phyloP scores from a whole-genome alignment of 176 grass and related monocot species.

The Carex cristatella region DNA sequence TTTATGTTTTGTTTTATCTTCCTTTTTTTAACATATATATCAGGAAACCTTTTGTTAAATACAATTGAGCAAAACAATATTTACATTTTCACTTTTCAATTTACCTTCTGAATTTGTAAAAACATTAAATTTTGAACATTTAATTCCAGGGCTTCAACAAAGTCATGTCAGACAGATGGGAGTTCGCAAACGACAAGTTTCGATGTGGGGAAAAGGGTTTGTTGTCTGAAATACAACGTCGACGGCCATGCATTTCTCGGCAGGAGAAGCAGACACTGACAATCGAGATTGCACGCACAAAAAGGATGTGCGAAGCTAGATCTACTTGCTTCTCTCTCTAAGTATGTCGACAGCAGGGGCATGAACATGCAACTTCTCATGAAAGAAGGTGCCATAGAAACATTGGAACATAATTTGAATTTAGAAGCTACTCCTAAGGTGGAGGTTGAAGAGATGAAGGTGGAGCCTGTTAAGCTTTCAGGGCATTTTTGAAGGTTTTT shows the following conservation, averaged over 20 bases:
- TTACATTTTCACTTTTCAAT: not conserved
- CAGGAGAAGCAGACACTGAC: slow-evolving; percentile 50
- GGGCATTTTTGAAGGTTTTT: slow-evolving; percentile 40
- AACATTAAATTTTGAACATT: not conserved
- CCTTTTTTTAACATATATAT: not conserved
- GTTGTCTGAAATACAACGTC: slow-evolving; percentile 52
- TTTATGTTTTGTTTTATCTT: not conserved
- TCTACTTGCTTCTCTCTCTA: slow-evolving; percentile 66
- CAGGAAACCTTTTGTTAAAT: not conserved
- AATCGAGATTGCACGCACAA: slow-evolving; percentile 45
- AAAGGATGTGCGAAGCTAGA: slow-evolving; percentile 42
- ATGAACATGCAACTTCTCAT: slow-evolving; percentile 50
- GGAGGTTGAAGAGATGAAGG: slow-evolving; percentile 4
- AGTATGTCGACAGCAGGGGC: slow-evolving; percentile 51
- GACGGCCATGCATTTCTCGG: slow-evolving; percentile 25
- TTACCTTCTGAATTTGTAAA: not conserved
- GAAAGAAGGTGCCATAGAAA: slow-evolving; percentile 19
- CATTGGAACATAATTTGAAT: not conserved
- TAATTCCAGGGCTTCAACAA: slow-evolving; percentile 70
- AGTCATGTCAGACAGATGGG: slow-evolving; percentile 76
- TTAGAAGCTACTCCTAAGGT: not conserved
- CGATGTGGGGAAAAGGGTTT: slow-evolving; percentile 55
- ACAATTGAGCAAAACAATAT: not conserved
- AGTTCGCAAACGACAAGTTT: slow-evolving; percentile 90
- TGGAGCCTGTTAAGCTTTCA: slow-evolving; percentile 52